Conservation (phyloP, 495 filamentous ascomycete genomes). For the Xylaria grammica region DNA sequence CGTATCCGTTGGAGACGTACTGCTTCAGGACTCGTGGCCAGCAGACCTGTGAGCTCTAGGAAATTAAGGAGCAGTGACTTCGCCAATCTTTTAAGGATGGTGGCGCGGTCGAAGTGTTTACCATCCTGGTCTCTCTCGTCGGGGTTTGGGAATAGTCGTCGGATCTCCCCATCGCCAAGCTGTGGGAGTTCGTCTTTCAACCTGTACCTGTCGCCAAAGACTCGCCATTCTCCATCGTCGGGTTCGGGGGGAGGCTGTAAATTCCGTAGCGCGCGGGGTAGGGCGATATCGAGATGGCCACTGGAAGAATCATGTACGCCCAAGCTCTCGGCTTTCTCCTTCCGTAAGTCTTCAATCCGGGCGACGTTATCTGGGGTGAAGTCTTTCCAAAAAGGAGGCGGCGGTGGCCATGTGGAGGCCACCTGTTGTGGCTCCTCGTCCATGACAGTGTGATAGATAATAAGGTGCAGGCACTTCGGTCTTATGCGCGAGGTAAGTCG, state of each 20-base stretch:
- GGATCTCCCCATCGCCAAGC: slow-evolving; percentile 70
- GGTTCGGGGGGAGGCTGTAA: slow-evolving; percentile 83
- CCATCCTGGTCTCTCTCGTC: slow-evolving; percentile 47
- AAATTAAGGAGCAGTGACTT: slow-evolving; percentile 86
- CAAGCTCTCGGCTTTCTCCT: slow-evolving; percentile 39
- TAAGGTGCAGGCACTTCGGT: no score
- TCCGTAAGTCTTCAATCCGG: slow-evolving; percentile 61
- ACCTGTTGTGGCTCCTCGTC: slow-evolving; percentile 44
- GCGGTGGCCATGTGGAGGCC: slow-evolving; percentile 68
- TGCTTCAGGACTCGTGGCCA: slow-evolving; percentile 66
- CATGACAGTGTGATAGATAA: slow-evolving; percentile 33
- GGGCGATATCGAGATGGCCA: slow-evolving; percentile 54
- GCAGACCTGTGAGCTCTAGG: slow-evolving; percentile 74
- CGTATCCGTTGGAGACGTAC: slow-evolving; percentile 34
- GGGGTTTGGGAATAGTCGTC: slow-evolving; percentile 66
- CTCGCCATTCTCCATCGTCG: slow-evolving; percentile 68
- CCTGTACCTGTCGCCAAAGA: slow-evolving; percentile 73
- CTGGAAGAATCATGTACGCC: slow-evolving; percentile 32
- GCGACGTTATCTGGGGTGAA: slow-evolving; percentile 82
- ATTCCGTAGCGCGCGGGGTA: slow-evolving; percentile 76
- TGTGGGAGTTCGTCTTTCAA: slow-evolving; percentile 68
- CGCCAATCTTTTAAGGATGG: slow-evolving; percentile 77
- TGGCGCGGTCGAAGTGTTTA: slow-evolving; percentile 67
- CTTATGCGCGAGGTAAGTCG: no score
- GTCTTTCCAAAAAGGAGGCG: slow-evolving; percentile 87